A percentile compares a stretch with the other conserved stretches of the same genome.
phyloP scores from a whole-genome alignment of 345 rosid genomes.

The Garcia nutans region DNA sequence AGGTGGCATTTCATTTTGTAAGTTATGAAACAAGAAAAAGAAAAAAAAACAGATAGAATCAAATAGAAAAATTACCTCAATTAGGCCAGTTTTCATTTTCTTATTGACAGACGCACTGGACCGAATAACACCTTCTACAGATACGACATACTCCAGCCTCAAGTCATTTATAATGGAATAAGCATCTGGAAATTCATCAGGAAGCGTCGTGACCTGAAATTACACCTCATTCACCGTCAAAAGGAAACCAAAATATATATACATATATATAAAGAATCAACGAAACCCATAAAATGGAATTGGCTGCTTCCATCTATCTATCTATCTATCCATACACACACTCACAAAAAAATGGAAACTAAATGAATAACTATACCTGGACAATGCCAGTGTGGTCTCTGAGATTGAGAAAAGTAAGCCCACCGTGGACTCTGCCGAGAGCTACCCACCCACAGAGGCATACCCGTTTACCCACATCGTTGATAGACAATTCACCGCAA shows the following conservation, averaged over 20 bases:
- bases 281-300: neutral
- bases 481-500: constrained; percentile 64
- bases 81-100: constrained; percentile 77
- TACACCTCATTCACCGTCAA: neutral
- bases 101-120: constrained; percentile 68
- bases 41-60: neutral
- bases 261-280: neutral
- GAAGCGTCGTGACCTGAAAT: constrained; percentile 68
- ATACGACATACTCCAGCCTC: constrained; percentile 84
- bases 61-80: constrained; percentile 53
- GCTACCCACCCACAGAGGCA: constrained; percentile 98
- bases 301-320: neutral
- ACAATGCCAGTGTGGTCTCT: constrained; percentile 95
- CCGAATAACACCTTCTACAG: constrained; percentile 72
- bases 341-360: neutral
- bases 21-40: neutral
- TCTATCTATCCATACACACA: neutral
- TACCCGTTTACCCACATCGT: constrained; percentile 75
- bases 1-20: neutral
- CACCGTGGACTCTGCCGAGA: constrained; percentile 81
- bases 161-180: constrained; percentile 61
- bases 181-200: constrained; percentile 80
- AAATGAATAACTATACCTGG: constrained; percentile 44
- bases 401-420: constrained; percentile 86
- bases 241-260: neutral